phyloP scores from a whole-genome alignment of 805 yeast species.

The Pichia membranifaciens region DNA sequence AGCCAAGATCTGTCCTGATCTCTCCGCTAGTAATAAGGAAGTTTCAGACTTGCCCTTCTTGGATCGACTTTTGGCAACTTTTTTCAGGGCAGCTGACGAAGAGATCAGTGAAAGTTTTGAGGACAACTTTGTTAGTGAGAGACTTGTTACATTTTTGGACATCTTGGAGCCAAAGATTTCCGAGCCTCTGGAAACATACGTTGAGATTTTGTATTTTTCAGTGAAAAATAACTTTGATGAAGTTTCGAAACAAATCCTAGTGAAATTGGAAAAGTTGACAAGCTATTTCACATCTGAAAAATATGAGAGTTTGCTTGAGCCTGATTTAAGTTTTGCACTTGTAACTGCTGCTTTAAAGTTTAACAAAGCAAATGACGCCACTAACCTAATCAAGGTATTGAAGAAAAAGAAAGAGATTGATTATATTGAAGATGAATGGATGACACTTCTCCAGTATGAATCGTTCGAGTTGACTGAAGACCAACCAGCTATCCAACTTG shows the following conservation, averaged over 20 bases:
- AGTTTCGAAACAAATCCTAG: conserved; percentile 19
- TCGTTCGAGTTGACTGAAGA: conserved; percentile 12
- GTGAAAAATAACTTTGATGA: conserved; percentile 25
- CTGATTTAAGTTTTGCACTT: conserved; percentile 26
- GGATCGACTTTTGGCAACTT: conserved; percentile 17
- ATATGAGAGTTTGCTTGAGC: conserved; percentile 15
- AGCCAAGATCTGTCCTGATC: conserved; percentile 17
- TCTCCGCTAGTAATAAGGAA: conserved; percentile 5
- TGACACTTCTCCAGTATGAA: conserved; percentile 22
- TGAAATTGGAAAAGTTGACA: conserved; percentile 17
- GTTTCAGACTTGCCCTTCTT: conserved; percentile 3
- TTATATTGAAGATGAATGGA: conserved; percentile 22
- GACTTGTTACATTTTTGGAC: conserved; percentile 17
- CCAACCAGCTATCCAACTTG: conserved; percentile 26
- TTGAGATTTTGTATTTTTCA: conserved; percentile 28
- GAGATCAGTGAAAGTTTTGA: conserved; percentile 26
- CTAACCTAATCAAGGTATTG: conserved; percentile 16
- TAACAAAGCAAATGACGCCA: conserved; percentile 15
- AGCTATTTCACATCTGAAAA: conserved; percentile 17
- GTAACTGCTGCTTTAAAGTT: conserved; percentile 24
- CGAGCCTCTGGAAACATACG: conserved; percentile 22
- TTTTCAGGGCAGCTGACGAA: conserved; percentile 27
- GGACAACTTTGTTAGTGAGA: conserved; percentile 22
- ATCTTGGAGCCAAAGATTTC: conserved; percentile 17
- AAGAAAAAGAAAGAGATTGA: conserved; percentile 11